phyloP scores from a whole-genome alignment of 2,329 filamentous ascomycete species.

The Cladophialophora psammophila region DNA sequence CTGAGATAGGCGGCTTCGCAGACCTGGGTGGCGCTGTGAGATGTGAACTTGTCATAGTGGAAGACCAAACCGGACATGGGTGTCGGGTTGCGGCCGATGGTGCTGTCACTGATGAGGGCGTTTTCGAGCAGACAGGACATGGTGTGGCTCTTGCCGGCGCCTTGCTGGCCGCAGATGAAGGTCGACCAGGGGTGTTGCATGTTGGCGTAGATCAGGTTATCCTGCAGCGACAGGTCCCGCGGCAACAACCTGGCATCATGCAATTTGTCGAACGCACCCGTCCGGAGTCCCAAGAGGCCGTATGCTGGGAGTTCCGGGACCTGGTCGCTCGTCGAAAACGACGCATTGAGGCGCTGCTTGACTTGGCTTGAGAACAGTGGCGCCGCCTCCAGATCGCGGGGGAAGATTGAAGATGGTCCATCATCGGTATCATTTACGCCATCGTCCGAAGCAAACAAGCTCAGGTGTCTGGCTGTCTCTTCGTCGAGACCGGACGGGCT shows the following conservation, averaged over 20 bases:
- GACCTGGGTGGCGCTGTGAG: constrained; percentile 44
- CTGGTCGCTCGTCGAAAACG: background rate
- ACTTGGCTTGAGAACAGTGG: constrained; percentile 12
- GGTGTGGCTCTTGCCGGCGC: constrained; percentile 68
- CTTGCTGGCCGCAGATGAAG: constrained; percentile 70
- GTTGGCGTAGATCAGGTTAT: constrained; percentile 50
- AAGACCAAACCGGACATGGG: constrained; percentile 69
- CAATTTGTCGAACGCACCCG: constrained; percentile 21
- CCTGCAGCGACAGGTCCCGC: background rate
- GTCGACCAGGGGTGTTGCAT: constrained; percentile 63
- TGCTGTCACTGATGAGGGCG: constrained; percentile 39
- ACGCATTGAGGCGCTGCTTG: background rate
- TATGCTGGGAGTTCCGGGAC: constrained; percentile 33
- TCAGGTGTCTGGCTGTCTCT: constrained; percentile 1
- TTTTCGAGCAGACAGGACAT: constrained; percentile 64
- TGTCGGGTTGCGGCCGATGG: constrained; percentile 41
- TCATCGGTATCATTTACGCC: background rate
- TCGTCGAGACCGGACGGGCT: background rate
- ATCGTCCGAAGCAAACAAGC: background rate
- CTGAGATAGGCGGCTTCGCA: constrained; percentile 66
- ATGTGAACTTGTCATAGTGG: constrained; percentile 67
- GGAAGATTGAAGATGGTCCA: background rate
- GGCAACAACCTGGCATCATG: background rate
- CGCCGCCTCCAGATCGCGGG: background rate
- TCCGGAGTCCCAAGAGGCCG: constrained; percentile 36